Conservation (phyloP, 1,284 basidiomycete species). For the Cerrena zonata region DNA sequence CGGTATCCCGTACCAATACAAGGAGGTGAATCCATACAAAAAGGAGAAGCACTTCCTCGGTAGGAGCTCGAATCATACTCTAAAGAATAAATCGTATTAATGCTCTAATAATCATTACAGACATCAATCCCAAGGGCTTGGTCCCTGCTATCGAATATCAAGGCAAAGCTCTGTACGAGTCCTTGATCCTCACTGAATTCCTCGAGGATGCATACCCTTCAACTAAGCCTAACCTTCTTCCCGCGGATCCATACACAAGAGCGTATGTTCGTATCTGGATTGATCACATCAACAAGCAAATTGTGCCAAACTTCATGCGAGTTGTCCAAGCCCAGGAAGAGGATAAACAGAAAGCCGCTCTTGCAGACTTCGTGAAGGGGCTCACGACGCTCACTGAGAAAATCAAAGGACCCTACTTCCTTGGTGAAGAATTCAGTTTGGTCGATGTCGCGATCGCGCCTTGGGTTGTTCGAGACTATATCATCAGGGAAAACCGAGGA, state of each 20-base stretch:
- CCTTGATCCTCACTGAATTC: conserved; percentile 54
- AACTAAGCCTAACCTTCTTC: conserved; percentile 41
- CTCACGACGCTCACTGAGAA: conserved; percentile 42
- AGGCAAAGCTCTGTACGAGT: conserved; percentile 56
- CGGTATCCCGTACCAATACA: conserved; percentile 58
- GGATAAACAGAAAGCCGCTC: conserved; percentile 42
- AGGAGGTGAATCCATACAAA: conserved; percentile 67
- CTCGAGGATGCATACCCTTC: conserved; percentile 53
- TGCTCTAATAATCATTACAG: conserved; percentile 22
- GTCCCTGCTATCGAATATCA: conserved; percentile 59
- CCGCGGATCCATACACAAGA: conserved; percentile 43
- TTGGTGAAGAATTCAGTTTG: conserved; percentile 49
- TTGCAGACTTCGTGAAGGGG: conserved; percentile 40
- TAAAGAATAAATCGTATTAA: not conserved
- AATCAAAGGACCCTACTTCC: conserved; percentile 56
- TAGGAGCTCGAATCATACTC: too few relatives aligned
- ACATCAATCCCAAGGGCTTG: conserved; percentile 64
- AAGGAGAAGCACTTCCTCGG: conserved; percentile 60
- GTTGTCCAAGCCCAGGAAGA: conserved; percentile 48
- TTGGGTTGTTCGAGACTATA: conserved; percentile 48
- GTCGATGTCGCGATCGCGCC: conserved; percentile 58
- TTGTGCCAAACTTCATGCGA: conserved; percentile 50
- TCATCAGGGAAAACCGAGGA: conserved; percentile 46
- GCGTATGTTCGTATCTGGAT: conserved; percentile 49
- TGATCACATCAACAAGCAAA: conserved; percentile 46